Base-by-base conservation (phyloP, 768 basidiomycete genomes). In the Strobilomyces echinocephalus region DNA sequence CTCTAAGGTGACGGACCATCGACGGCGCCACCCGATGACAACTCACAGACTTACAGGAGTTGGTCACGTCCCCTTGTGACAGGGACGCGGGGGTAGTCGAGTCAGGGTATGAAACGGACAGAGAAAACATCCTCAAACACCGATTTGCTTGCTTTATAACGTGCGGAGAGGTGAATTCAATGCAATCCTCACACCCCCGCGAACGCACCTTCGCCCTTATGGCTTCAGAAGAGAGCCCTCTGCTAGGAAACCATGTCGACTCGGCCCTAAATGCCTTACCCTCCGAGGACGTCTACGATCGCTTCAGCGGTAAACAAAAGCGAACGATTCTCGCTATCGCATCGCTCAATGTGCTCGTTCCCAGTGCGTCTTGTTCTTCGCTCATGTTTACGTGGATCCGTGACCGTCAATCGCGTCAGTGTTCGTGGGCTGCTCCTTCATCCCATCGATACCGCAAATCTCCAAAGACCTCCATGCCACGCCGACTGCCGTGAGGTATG, bases 381-480 rank as follows among this genome's bases (percentile, higher is more conserved):
- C 35, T 35, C 5, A 30, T 38, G 12, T 26, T 34, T 33, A 49
- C 12, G 8, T 34, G 28, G 42, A 38, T 28, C 39, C n/a, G 57
- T 30, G 26, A 49, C 18, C 30, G 8, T 47, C 21, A 14, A 38
- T 0, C 50, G 30, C 7, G 9, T 30, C 6, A 91, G 88, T 85
- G 33, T 83, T 91, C 55, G 81, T 87, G 0, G 72, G 81, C 9
- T 83, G 80, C 0, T 80, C 80, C 2, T 90, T 90, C 63, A 76
- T 88, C 4, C 88, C 88, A 0, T 82, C 83, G 0, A 85, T 91
- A 51, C 86, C 88, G 0, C 78, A 86, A 47, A 83, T 92, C 43
- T 81, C 88, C 10, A 69, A 68, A 28, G 88, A 92, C 54, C 67
- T 92, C 11, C 44, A 78, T 24, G 74, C 85, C 0, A 78, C 85